Evolutionary conservation across 108 stramenopile species (phyloP).

Genomic region (Cyclotella sp.): DNA sequence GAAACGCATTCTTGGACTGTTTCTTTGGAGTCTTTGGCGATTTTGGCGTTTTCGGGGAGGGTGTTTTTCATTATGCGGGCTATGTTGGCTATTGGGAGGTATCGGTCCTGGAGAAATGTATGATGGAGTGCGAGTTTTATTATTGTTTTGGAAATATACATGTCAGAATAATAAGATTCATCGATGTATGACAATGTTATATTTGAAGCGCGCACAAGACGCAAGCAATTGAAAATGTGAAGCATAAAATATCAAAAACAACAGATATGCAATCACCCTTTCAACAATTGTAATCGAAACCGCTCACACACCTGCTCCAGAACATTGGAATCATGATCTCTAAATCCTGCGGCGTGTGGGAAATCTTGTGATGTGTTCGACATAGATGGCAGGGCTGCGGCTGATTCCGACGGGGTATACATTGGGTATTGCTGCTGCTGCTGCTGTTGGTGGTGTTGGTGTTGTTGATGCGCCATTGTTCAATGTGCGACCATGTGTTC

Average conservation of each 20-base stretch:
- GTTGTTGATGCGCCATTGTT: neutral
- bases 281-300: neutral
- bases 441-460: slow-evolving; percentile 10
- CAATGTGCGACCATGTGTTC: neutral
- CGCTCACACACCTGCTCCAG: slow-evolving; percentile 9
- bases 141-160: no score
- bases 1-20: slow-evolving; percentile 99
- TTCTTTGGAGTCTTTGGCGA: slow-evolving; percentile 99
- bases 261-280: neutral
- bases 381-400: neutral
- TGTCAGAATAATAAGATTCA: no score
- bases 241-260: no score
- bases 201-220: no score
- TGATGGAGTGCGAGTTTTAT: neutral
- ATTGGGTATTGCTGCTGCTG: neutral
- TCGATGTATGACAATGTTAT: no score
- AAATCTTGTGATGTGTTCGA: neutral
- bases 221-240: no score
- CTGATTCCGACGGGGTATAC: neutral
- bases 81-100: slow-evolving; percentile 99
- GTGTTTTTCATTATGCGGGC: slow-evolving; percentile 98
- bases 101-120: slow-evolving; percentile 85
- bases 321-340: slow-evolving; percentile 9
- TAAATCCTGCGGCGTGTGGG: neutral
- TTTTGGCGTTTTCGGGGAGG: slow-evolving; percentile 98